Base-by-base conservation (phyloP, 768 basidiomycete species). In the Strobilomyces dryophilus region DNA sequence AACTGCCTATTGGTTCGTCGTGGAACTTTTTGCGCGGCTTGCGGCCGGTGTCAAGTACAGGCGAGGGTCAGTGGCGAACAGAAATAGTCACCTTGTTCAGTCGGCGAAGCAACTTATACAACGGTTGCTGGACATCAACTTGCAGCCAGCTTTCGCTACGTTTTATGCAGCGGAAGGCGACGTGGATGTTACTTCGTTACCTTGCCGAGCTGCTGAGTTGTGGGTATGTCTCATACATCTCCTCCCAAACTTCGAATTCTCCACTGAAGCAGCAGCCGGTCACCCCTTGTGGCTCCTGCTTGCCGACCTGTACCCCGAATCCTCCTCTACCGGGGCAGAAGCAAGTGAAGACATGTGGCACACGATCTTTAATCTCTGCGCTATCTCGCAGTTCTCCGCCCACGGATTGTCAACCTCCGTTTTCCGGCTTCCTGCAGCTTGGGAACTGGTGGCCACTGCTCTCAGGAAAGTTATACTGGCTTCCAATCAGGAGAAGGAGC, bases 151-250 rank as follows among this genome's bases (percentile, higher is more conserved):
- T 29, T 58, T 71, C 43, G 43, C 46, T 18, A 43, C 57, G 15
- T 54, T 71, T 40, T 45, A 45, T 40, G 53, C 55, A 37, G 50
- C 62, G n/a, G 59, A 60, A 43, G 47, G 40, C 31, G 55, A 63
- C 17, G 52, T 57, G 5, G 74, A 77, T 56, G 70, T 69, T 21
- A 65, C 71, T 29, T 64, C 69, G 35, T 56, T 78, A 41, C 56
- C 73, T 12, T 71, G 77, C 56, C 74, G 73, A 40, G 73, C 77
- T 1, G 75, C 80, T 2, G 86, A 92, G 60, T 58, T 87, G 17
- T 95, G 93, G 94, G 74, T 91, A 45, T 81, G 80, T 35, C 61
- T 92, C 20, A 74, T 89, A 34, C 82, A 90, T 58, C 60, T 89
- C n/a, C 64, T 79, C 7, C 47, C 60, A 26, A 64, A 61, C 36